phyloP scores from a whole-genome alignment of 768 basidiomycete genomes.

The Lactifluus rugatus region DNA sequence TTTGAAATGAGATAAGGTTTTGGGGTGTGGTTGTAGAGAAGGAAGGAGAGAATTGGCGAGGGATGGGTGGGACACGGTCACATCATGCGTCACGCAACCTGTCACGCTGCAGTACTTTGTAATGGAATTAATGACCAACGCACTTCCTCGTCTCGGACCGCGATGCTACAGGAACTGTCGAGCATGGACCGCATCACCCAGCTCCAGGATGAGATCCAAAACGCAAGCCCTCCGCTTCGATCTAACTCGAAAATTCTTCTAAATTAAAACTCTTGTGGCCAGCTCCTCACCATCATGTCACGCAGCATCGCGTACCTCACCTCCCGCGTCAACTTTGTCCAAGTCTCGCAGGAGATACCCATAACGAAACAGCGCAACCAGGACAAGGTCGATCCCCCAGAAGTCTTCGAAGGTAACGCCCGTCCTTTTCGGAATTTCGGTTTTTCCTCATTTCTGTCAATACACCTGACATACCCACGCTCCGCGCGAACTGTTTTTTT shows the following conservation, averaged over 20 bases:
- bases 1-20: not conserved
- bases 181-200: slow-evolving; percentile 96
- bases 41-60: not conserved
- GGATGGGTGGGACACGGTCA: not conserved
- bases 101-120: slow-evolving; percentile 3
- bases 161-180: slow-evolving; percentile 85
- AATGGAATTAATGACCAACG: not conserved
- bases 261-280: not conserved
- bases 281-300: slow-evolving; percentile 87
- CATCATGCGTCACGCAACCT: not conserved
- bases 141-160: slow-evolving; percentile 35
- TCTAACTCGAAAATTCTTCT: not conserved
- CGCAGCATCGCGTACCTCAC: slow-evolving; percentile 74
- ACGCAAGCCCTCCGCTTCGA: slow-evolving; percentile 34
- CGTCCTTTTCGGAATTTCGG: not conserved
- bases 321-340: slow-evolving; percentile 62
- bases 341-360: slow-evolving; percentile 73
- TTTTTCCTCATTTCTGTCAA: no score
- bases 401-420: slow-evolving; percentile 59
- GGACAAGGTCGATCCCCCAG: slow-evolving; percentile 62
- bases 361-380: slow-evolving; percentile 69
- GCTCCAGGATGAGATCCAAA: slow-evolving; percentile 89
- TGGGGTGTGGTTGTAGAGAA: not conserved
- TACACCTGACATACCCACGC: not conserved
- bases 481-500: not conserved